A percentile compares a stretch with the other conserved stretches of the same genome.
These are phyloP conservation scores for Borovskyia barvae DNA, from an alignment of 208 protist genomes.

Conservation along the genomic window DNA sequence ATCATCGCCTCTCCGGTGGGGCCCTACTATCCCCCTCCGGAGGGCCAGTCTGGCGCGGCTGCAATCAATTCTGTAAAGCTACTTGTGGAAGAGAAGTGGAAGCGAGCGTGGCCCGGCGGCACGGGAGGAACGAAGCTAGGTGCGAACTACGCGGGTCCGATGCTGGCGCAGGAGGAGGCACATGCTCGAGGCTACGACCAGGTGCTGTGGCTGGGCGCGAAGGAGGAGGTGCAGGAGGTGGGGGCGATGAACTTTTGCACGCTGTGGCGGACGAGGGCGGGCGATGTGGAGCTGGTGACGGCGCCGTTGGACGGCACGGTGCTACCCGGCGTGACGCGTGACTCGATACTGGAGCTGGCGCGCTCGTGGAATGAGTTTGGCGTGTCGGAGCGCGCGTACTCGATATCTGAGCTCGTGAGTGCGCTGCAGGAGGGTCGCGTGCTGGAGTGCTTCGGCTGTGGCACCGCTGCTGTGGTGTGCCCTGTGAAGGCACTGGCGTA, in stretches of 20 bases:
- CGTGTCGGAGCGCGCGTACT: conserved; percentile 81
- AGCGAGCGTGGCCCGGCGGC: conserved; percentile 96
- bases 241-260: conserved; percentile 98
- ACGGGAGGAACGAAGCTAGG: conserved; percentile 93
- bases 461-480: conserved; percentile 96
- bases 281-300: conserved; percentile 92
- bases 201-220: conserved; percentile 96
- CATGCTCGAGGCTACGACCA: conserved; percentile 93
- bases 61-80: conserved; percentile 91
- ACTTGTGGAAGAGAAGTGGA: conserved; percentile 83
- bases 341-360: conserved; percentile 93
- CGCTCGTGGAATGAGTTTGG: conserved; percentile 82
- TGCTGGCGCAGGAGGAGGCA: conserved; percentile 88
- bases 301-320: conserved; percentile 94
- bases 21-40: conserved; percentile 92
- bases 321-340: conserved; percentile 96
- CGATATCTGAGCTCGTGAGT: conserved; percentile 84
- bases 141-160: conserved; percentile 91
- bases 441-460: conserved; percentile 95
- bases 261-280: conserved; percentile 81
- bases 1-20: conserved; percentile 97
- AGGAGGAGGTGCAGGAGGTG: conserved; percentile 95
- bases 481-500: conserved; percentile 91
- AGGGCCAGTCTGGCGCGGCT: conserved; percentile 11
- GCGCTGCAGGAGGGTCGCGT: conserved; percentile 85